Conservation (phyloP, 192 early-diverging fungal genomes). For the Phycomyces blakesleeanus region DNA sequence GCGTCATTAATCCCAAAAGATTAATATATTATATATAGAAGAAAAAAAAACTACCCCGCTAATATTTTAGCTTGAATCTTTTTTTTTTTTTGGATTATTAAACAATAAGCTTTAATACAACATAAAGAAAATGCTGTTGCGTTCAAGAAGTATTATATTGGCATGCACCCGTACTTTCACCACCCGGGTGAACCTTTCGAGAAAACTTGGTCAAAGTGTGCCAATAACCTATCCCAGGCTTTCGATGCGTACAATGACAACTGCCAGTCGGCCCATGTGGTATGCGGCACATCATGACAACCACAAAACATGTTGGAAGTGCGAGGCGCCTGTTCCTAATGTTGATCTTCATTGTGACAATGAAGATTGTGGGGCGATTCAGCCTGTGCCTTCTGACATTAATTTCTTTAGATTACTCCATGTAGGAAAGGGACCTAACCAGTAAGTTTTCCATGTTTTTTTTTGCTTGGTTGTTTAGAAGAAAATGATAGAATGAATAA, state of each 20-base stretch:
- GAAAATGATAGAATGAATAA: too few relatives aligned
- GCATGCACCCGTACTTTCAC: too few relatives aligned
- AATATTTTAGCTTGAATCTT: not conserved
- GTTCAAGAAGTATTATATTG: too few relatives aligned
- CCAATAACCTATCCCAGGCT: too few relatives aligned
- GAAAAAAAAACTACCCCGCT: not conserved
- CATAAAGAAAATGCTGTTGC: too few relatives aligned
- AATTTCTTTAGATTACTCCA: constrained; percentile 62
- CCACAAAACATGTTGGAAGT: constrained; percentile 61
- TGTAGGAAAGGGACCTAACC: constrained; percentile 23
- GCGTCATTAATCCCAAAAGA: not conserved
- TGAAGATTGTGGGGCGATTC: constrained; percentile 55
- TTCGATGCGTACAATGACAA: too few relatives aligned
- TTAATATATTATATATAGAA: not conserved
- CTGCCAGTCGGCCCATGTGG: too few relatives aligned
- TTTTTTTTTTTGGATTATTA: not conserved
- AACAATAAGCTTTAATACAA: too few relatives aligned
- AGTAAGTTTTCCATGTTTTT: too few relatives aligned
- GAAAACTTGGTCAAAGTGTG: too few relatives aligned
- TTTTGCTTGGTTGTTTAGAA: too few relatives aligned
- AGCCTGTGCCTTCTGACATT: constrained; percentile 42
- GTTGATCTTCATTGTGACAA: constrained; percentile 55
- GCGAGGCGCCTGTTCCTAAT: constrained; percentile 40
- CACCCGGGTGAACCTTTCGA: too few relatives aligned
- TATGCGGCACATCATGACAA: constrained; percentile 1